Conservation (phyloP, 2,329 filamentous ascomycete species). For the Botrytis deweyae region DNA sequence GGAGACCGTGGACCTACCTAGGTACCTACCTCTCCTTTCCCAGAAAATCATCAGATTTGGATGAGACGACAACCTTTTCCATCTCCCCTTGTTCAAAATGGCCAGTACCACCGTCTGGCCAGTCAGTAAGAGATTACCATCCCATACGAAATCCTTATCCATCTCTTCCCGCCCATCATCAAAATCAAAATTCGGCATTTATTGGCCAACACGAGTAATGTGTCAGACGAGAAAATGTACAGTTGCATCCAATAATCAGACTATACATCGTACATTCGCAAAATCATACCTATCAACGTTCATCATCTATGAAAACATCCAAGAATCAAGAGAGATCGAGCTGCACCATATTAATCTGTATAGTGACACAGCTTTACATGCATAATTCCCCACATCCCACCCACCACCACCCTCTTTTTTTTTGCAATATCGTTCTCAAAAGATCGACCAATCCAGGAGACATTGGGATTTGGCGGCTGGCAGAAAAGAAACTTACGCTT, state of each 20-base stretch:
- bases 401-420: constrained; percentile 1
- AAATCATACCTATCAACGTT: constrained; percentile 3
- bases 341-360: constrained; percentile 7
- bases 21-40: too few species aligned
- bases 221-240: constrained; percentile 4
- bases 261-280: not conserved
- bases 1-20: not conserved
- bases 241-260: not conserved
- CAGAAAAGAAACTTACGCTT: constrained; percentile 5
- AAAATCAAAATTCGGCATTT: not conserved
- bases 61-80: not conserved
- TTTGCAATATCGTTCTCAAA: too few species aligned
- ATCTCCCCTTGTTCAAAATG: not conserved
- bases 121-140: constrained; percentile 4
- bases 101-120: not conserved
- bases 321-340: constrained; percentile 4
- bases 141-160: not conserved
- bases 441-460: not conserved
- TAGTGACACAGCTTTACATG: constrained; percentile 16
- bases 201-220: constrained; percentile 17
- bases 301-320: not conserved
- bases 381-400: constrained; percentile 11
- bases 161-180: not conserved
- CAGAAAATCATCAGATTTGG: not conserved
- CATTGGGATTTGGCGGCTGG: not conserved